phyloP scores from a whole-genome alignment of 2,329 filamentous ascomycete species.

The Aspergillus costaricaensis region DNA sequence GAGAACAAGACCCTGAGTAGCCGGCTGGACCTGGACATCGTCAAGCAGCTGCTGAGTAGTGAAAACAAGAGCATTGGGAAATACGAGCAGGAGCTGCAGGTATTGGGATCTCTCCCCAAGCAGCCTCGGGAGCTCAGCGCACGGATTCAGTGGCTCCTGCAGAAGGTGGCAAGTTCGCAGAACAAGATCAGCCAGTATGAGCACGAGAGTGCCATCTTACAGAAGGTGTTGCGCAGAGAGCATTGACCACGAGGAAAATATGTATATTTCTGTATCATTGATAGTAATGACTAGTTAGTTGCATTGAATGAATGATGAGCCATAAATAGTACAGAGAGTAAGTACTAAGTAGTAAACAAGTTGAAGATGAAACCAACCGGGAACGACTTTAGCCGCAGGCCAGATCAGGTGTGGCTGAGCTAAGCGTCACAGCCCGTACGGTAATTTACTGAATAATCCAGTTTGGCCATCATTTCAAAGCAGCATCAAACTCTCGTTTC shows the following conservation, averaged over 20 bases:
- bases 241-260: constrained; percentile 33
- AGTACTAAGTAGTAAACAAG: no score
- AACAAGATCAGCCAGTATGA: constrained; percentile 73
- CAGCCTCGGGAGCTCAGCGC: constrained; percentile 68
- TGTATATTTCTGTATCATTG: neutral
- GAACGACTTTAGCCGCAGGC: no score
- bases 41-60: constrained; percentile 68
- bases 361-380: no score
- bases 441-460: no score
- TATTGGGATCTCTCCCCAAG: constrained; percentile 70
- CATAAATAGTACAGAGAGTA: neutral
- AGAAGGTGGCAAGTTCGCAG: constrained; percentile 74
- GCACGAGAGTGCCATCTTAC: constrained; percentile 67
- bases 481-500: no score
- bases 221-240: constrained; percentile 66
- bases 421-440: no score
- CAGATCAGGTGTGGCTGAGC: neutral
- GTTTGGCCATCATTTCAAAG: no score
- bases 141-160: constrained; percentile 70
- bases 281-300: neutral
- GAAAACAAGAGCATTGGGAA: constrained; percentile 76
- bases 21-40: constrained; percentile 69
- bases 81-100: constrained; percentile 72
- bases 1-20: constrained; percentile 72
- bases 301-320: neutral